phyloP scores from a whole-genome alignment of 257 asterid species.

The Linderniella brevidens region DNA sequence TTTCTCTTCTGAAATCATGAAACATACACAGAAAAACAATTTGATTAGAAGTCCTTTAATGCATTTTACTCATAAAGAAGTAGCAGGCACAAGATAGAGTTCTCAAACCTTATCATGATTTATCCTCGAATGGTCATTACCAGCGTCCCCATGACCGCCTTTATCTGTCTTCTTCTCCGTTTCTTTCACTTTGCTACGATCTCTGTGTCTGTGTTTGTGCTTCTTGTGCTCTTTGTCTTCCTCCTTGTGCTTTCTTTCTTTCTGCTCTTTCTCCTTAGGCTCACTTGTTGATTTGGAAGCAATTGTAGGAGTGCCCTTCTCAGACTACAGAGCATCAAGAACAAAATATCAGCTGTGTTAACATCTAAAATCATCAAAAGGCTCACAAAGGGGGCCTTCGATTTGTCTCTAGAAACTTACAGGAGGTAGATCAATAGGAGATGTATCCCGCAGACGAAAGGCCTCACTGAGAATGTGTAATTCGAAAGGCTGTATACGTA shows the following conservation, averaged over 20 bases:
- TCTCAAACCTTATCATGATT: constrained; percentile 62
- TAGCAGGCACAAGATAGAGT: neutral
- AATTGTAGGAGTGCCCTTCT: constrained; percentile 46
- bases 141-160: constrained; percentile 67
- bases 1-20: constrained; percentile 36
- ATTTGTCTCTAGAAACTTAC: constrained; percentile 19
- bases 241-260: constrained; percentile 47
- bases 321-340: constrained; percentile 28
- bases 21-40: neutral
- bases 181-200: constrained; percentile 76
- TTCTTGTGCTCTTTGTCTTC: constrained; percentile 41
- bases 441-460: constrained; percentile 40
- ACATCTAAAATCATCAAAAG: neutral
- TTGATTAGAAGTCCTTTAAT: too few relatives aligned
- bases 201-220: constrained; percentile 57
- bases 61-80: too few relatives aligned
- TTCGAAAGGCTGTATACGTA: constrained; percentile 39
- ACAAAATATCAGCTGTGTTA: neutral
- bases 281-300: constrained; percentile 43
- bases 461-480: constrained; percentile 39
- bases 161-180: constrained; percentile 88
- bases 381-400: neutral
- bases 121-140: constrained; percentile 70
- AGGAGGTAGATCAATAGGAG: constrained; percentile 32
- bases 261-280: constrained; percentile 45